Evolutionary conservation across 2,329 filamentous ascomycete species (phyloP).

Genomic region (Sodiomyces alkalinus): DNA sequence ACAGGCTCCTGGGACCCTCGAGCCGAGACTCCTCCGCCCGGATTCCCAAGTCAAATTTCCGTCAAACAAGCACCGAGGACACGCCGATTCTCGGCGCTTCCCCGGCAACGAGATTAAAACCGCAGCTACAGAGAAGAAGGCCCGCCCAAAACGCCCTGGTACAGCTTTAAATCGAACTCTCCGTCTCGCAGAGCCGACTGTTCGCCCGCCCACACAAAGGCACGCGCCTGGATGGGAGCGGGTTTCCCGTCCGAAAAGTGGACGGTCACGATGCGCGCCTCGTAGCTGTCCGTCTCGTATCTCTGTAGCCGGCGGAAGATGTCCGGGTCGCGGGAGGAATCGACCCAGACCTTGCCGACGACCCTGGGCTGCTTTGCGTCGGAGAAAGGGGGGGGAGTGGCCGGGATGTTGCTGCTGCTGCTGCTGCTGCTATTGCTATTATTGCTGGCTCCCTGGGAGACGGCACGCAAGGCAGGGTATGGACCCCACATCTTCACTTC

Average conservation of each 20-base stretch:
- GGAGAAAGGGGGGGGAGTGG: no score
- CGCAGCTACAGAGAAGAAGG: no score
- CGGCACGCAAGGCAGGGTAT: background rate
- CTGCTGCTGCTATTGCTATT: no score
- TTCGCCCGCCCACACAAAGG: background rate
- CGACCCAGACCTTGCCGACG: background rate
- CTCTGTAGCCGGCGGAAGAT: background rate
- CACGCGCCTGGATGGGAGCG: background rate
- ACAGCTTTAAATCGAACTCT: background rate
- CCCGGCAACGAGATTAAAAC: no score
- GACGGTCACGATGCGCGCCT: background rate
- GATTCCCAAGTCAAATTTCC: no score
- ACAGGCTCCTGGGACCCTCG: no score
- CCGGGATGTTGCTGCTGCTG: no score
- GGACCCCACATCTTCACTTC: background rate
- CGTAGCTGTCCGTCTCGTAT: background rate
- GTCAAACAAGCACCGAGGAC: no score
- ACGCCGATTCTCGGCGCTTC: no score
- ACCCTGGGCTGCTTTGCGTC: no score
- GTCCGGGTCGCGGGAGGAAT: background rate
- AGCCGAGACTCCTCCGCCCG: no score
- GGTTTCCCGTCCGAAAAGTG: background rate
- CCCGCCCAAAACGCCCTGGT: no score
- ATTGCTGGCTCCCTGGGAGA: background rate
- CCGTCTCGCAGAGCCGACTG: background rate